Evolutionary conservation across 768 basidiomycete genomes (phyloP).

Genomic region (Termitomyces sp.): DNA sequence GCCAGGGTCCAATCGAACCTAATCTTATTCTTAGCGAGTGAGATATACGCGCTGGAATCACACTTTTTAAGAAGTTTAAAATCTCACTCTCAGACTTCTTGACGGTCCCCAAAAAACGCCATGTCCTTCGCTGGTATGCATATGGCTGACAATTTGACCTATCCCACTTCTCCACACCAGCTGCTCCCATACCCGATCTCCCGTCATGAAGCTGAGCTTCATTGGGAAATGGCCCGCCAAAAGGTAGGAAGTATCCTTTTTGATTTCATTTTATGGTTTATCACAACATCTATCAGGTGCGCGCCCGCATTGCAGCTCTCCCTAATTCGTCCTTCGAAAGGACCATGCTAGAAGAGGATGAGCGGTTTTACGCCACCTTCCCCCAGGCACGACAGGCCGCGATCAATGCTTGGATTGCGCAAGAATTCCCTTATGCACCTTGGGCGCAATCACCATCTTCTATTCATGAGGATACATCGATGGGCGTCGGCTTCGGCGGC

Average conservation of each 20-base stretch:
- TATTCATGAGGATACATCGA: background rate
- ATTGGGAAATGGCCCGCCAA: slow-evolving; percentile 9
- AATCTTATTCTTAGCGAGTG: slow-evolving; percentile 4
- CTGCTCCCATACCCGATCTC: slow-evolving; percentile 1
- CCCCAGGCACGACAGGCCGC: slow-evolving; percentile 12
- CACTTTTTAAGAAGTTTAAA: background rate
- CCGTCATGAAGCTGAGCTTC: slow-evolving; percentile 7
- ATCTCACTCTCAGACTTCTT: background rate
- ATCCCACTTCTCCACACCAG: background rate
- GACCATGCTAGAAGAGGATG: slow-evolving; percentile 15
- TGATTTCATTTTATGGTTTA: background rate
- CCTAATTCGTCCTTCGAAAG: slow-evolving; percentile 11
- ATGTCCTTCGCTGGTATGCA: background rate
- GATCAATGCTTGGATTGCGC: slow-evolving; percentile 11
- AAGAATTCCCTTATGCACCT: background rate
- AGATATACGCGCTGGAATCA: slow-evolving; percentile 4
- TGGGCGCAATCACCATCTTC: background rate
- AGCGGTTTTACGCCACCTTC: slow-evolving; percentile 15
- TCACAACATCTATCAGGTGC: background rate
- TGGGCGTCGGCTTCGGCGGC: background rate
- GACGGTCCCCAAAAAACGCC: background rate
- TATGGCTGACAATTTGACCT: background rate
- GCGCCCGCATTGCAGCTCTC: background rate
- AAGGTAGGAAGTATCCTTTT: slow-evolving; percentile 2
- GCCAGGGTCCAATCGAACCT: slow-evolving; percentile 10